These are phyloP conservation scores for Poa pratensis DNA, from an alignment of 176 grass and related monocot genomes.

Conservation along the genomic window DNA sequence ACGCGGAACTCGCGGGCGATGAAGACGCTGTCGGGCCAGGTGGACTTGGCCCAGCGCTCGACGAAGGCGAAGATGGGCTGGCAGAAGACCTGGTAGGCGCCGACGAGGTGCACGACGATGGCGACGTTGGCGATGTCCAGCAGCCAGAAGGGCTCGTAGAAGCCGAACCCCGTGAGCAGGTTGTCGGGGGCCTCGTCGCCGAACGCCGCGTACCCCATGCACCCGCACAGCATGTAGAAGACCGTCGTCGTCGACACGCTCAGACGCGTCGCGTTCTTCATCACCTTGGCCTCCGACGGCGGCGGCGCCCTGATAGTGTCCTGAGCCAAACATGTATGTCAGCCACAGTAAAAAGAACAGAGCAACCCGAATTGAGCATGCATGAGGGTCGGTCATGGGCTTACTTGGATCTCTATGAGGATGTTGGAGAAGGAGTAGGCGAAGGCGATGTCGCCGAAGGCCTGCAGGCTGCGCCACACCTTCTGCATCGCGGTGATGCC, in stretches of 20 bases:
- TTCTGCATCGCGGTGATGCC: slow-evolving; percentile 33
- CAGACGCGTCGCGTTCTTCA: slow-evolving; percentile 57
- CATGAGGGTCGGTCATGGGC: not conserved
- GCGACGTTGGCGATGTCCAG: slow-evolving; percentile 78
- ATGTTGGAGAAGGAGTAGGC: slow-evolving; percentile 54
- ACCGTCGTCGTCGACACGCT: slow-evolving; percentile 57
- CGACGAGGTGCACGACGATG: slow-evolving; percentile 78
- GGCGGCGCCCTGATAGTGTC: slow-evolving; percentile 69
- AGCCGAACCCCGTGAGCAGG: slow-evolving; percentile 76
- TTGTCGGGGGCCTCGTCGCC: slow-evolving; percentile 65
- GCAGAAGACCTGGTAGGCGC: slow-evolving; percentile 72
- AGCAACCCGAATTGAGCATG: not conserved
- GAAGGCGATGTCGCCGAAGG: slow-evolving; percentile 53
- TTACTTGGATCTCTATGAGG: slow-evolving; percentile 58
- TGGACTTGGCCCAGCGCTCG: slow-evolving; percentile 48
- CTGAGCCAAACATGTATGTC: not conserved
- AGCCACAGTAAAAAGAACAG: not conserved
- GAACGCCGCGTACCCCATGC: slow-evolving; percentile 83
- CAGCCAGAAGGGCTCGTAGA: slow-evolving; percentile 82
- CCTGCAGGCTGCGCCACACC: slow-evolving; percentile 41
- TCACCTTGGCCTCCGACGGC: slow-evolving; percentile 74
- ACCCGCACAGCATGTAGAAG: slow-evolving; percentile 83
- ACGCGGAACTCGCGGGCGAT: slow-evolving; percentile 45
- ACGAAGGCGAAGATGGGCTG: slow-evolving; percentile 80
- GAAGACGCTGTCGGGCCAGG: slow-evolving; percentile 58